phyloP scores from a whole-genome alignment of 192 early-diverging fungal species.

The Umbelopsis sp. region DNA sequence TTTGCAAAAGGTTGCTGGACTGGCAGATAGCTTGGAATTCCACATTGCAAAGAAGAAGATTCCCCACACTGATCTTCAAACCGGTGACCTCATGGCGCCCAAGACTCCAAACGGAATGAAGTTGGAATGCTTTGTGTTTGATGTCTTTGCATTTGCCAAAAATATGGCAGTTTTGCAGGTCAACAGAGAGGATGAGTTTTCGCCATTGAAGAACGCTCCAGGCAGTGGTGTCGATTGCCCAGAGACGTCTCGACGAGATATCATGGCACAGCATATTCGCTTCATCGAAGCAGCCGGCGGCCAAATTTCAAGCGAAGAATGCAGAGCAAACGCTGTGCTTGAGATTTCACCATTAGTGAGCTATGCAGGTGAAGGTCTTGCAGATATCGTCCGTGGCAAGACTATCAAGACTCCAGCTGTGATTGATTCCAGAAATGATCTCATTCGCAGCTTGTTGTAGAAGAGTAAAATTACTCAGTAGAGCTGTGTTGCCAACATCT shows the following conservation, averaged over 20 bases:
- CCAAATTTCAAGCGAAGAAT: slow-evolving; percentile 57
- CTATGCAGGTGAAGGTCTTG: slow-evolving; percentile 91
- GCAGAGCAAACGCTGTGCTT: slow-evolving; percentile 53
- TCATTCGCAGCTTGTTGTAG: slow-evolving; percentile 26
- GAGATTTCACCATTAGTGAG: slow-evolving; percentile 91
- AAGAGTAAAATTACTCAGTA: neutral
- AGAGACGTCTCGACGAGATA: slow-evolving; percentile 90
- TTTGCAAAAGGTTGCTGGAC: slow-evolving; percentile 79
- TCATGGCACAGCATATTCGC: slow-evolving; percentile 84
- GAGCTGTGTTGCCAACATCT: too few relatives aligned
- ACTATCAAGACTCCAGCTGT: slow-evolving; percentile 62
- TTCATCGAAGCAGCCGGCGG: slow-evolving; percentile 89
- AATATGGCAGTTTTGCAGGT: slow-evolving; percentile 91
- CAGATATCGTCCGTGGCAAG: slow-evolving; percentile 71
- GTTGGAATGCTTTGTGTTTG: slow-evolving; percentile 99
- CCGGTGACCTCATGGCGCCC: slow-evolving; percentile 73
- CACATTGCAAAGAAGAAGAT: slow-evolving; percentile 99
- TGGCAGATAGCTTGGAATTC: slow-evolving; percentile 88
- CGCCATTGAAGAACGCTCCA: slow-evolving; percentile 97
- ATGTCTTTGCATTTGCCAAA: slow-evolving; percentile 93
- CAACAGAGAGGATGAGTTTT: slow-evolving; percentile 93
- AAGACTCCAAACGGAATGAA: slow-evolving; percentile 94
- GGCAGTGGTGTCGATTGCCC: slow-evolving; percentile 87
- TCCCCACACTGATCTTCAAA: slow-evolving; percentile 79
- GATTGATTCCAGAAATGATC: slow-evolving; percentile 44